A percentile compares a stretch with the other conserved stretches of the same genome.
Evolutionary conservation across 345 rosid genomes (phyloP).

Genomic region (Lepidium sativum): DNA sequence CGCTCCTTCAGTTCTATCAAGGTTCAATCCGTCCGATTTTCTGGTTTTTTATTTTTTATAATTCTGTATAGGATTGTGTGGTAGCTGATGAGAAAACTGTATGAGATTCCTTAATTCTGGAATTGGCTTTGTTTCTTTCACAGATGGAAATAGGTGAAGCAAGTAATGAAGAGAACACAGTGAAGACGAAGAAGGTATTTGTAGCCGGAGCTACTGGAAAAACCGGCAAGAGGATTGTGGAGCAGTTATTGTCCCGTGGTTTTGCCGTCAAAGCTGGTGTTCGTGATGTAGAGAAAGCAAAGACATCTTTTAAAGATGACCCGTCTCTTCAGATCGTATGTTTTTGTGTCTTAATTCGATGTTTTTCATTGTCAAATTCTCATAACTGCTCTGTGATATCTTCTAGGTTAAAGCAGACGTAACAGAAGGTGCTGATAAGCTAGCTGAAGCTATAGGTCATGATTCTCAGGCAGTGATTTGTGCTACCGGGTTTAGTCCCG

Average conservation of each 20-base stretch:
- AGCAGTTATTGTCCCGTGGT: conserved; percentile 75
- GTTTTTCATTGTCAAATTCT: neutral
- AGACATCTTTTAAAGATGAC: conserved; percentile 40
- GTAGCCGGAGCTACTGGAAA: conserved; percentile 93
- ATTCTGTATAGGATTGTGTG: no score
- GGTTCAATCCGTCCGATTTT: conserved; percentile 11
- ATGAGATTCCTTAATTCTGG: neutral
- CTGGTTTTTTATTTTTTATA: neutral
- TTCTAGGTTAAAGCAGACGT: conserved; percentile 84
- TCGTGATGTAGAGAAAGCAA: conserved; percentile 68
- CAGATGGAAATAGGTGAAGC: conserved; percentile 59
- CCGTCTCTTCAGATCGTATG: conserved; percentile 73
- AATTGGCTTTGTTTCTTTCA: neutral
- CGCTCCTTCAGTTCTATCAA: conserved; percentile 21
- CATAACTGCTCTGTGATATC: neutral
- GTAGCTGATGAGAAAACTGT: no score
- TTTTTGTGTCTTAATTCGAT: neutral
- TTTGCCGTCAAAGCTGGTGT: conserved; percentile 83
- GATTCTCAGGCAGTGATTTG: conserved; percentile 85
- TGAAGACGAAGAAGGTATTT: conserved; percentile 45
- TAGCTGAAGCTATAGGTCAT: conserved; percentile 70
- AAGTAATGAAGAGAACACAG: conserved; percentile 22
- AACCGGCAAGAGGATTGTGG: conserved; percentile 76
- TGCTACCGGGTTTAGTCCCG: conserved; percentile 77
- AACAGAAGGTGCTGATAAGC: conserved; percentile 67